A percentile compares a stretch with the other conserved stretches of the same genome.
Evolutionary conservation across 495 filamentous ascomycete genomes (phyloP).

Genomic region (Hypoxylon perforatum): DNA sequence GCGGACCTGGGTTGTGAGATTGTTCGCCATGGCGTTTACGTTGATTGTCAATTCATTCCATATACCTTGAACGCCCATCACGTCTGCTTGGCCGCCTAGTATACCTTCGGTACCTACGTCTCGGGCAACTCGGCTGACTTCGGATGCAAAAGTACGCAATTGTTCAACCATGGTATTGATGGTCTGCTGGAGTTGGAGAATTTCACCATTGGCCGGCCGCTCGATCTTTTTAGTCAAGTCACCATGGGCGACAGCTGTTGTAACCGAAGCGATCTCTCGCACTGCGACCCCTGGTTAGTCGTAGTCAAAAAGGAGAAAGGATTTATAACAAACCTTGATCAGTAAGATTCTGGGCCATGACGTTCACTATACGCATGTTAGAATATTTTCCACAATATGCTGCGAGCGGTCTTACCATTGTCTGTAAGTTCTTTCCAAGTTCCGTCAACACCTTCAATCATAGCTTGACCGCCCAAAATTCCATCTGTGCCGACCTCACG

Average conservation of each 20-base stretch:
- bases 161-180: slow-evolving; percentile 99
- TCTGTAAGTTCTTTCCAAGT: slow-evolving; percentile 98
- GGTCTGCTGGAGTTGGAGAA: slow-evolving; percentile 94
- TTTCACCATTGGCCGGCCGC: slow-evolving; percentile 93
- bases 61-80: slow-evolving; percentile 82
- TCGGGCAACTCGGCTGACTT: slow-evolving; percentile 95
- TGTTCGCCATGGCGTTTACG: slow-evolving; percentile 98
- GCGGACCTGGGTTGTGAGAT: slow-evolving; percentile 95
- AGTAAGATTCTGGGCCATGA: slow-evolving; percentile 86
- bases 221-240: slow-evolving; percentile 97
- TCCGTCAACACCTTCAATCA: slow-evolving; percentile 93
- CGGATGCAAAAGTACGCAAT: slow-evolving; percentile 93
- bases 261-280: slow-evolving; percentile 96
- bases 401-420: slow-evolving; percentile 70
- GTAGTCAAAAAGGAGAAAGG: background rate
- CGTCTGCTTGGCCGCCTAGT: slow-evolving; percentile 94
- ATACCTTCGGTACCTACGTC: slow-evolving; percentile 98
- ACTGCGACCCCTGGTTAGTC: slow-evolving; percentile 59
- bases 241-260: slow-evolving; percentile 94
- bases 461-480: slow-evolving; percentile 94
- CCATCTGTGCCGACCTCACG: slow-evolving; percentile 98
- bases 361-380: slow-evolving; percentile 74
- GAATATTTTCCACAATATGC: slow-evolving; percentile 10
- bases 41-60: slow-evolving; percentile 99
- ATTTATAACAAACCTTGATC: slow-evolving; percentile 61